These are phyloP conservation scores for Combretum micranthum DNA, from an alignment of 345 rosid species.

Conservation along the genomic window DNA sequence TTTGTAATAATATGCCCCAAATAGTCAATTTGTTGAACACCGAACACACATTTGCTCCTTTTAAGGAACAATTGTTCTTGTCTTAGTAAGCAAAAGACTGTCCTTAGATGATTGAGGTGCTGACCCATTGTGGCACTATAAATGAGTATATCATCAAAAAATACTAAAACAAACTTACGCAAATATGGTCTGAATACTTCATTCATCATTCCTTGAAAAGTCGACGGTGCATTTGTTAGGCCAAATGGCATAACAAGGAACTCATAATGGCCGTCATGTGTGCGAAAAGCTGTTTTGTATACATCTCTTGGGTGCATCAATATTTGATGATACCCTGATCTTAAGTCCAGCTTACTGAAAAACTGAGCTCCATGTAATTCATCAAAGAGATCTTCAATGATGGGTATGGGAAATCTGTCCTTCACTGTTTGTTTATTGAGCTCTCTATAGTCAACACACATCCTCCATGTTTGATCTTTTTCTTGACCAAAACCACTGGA, in stretches of 20 bases:
- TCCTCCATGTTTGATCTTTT: neutral
- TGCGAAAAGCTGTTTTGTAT: neutral
- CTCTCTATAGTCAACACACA: neutral
- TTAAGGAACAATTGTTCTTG: too few species aligned
- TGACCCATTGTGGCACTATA: neutral
- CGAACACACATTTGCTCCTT: neutral
- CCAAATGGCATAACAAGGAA: neutral
- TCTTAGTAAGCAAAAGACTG: too few species aligned
- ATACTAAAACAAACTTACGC: neutral
- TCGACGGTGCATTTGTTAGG: neutral
- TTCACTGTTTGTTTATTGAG: neutral
- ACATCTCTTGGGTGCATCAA: neutral
- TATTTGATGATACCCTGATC: neutral
- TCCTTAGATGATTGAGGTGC: too few species aligned
- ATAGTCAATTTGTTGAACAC: neutral
- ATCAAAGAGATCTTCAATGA: neutral
- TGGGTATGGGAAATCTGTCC: neutral
- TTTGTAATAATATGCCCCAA: neutral
- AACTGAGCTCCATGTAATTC: neutral
- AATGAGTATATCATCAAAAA: neutral
- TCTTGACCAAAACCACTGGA: neutral
- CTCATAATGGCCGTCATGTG: neutral
- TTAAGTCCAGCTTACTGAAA: neutral
- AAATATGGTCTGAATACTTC: neutral
- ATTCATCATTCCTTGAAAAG: neutral